Percentiles rank a stretch among this genome's conserved stretches.
Evolutionary conservation across 495 filamentous ascomycete species (phyloP).

Genomic region (Hypoxylon fragiforme): DNA sequence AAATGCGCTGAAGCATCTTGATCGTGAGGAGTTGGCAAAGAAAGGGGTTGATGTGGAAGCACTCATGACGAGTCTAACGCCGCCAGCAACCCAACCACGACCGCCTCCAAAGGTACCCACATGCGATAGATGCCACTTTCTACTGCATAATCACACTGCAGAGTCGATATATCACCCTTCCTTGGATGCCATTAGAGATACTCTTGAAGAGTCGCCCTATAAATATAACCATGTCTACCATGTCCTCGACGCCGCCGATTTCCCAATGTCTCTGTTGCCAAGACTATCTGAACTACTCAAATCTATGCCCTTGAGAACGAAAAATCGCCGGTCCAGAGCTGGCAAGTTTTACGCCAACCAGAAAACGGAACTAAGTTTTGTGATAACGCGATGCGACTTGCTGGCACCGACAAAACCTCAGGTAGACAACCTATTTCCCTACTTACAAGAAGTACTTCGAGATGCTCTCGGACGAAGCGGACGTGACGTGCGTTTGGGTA

Average conservation of each 20-base stretch:
- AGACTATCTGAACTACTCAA: constrained; percentile 58
- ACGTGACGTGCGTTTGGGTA: constrained; percentile 71
- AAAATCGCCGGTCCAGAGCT: constrained; percentile 70
- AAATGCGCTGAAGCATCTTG: constrained; percentile 44
- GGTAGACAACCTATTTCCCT: constrained; percentile 81
- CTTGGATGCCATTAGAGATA: constrained; percentile 73
- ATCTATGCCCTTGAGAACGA: constrained; percentile 66
- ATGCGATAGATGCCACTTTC: constrained; percentile 84
- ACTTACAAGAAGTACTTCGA: constrained; percentile 71
- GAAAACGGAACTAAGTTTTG: constrained; percentile 74
- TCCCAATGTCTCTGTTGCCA: constrained; percentile 86
- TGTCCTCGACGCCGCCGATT: constrained; percentile 96
- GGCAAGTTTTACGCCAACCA: constrained; percentile 64
- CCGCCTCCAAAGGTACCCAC: constrained; percentile 50
- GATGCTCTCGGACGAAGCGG: constrained; percentile 65
- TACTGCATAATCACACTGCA: constrained; percentile 73
- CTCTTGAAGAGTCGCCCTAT: constrained; percentile 82
- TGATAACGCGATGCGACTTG: constrained; percentile 88
- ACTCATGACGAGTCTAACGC: constrained; percentile 27
- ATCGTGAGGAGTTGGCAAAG: constrained; percentile 45
- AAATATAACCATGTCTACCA: constrained; percentile 93
- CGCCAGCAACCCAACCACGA: constrained; percentile 14
- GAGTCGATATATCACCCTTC: constrained; percentile 74
- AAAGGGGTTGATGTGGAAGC: constrained; percentile 47
- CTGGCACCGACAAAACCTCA: constrained; percentile 78